phyloP scores from a whole-genome alignment of 495 filamentous ascomycete species.

The Cercophora samala region DNA sequence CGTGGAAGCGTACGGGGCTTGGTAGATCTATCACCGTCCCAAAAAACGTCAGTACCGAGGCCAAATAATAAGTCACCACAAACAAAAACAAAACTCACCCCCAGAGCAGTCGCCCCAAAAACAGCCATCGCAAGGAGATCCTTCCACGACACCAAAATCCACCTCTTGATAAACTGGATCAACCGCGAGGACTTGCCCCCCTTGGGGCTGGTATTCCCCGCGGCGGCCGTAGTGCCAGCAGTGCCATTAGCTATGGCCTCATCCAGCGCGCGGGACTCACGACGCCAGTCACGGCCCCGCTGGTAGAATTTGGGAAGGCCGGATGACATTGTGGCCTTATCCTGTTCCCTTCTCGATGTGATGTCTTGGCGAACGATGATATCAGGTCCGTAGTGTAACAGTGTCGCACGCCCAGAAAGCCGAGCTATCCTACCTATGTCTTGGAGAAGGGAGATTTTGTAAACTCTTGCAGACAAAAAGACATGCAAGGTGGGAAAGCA shows the following conservation, averaged over 20 bases:
- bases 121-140: slow-evolving; percentile 57
- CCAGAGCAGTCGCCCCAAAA: slow-evolving; percentile 56
- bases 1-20: slow-evolving; percentile 55
- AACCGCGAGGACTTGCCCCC: background rate
- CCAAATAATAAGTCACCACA: background rate
- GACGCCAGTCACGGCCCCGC: background rate
- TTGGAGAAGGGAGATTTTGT: no score
- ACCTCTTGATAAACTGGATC: slow-evolving; percentile 30
- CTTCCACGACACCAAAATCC: slow-evolving; percentile 55
- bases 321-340: background rate
- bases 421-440: background rate
- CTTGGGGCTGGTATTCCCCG: background rate
- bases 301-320: background rate
- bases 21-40: slow-evolving; percentile 49
- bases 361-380: background rate
- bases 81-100: slow-evolving; percentile 41
- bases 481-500: background rate
- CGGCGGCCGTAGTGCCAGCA: background rate
- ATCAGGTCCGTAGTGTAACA: no score
- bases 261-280: background rate
- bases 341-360: background rate
- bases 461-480: background rate
- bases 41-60: background rate
- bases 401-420: background rate
- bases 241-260: background rate